Conservation (phyloP, 2,329 filamentous ascomycete genomes). For the Fusarium sublunatum region DNA sequence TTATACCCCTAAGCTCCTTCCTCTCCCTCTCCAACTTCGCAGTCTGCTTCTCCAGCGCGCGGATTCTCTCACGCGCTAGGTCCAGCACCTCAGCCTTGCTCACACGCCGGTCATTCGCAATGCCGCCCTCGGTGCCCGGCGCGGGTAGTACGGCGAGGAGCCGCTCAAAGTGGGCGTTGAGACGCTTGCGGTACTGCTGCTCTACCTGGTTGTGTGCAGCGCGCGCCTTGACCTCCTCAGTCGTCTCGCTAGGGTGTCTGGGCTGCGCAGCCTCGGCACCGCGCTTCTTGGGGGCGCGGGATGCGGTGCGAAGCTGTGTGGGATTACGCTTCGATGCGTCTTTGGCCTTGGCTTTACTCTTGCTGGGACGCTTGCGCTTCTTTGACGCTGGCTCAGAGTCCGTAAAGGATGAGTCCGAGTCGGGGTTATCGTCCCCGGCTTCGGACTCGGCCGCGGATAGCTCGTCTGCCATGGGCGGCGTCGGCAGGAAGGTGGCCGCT, state of each 20-base stretch:
- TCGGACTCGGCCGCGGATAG: conserved; percentile 35
- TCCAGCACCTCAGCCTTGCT: conserved; percentile 61
- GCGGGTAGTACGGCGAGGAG: conserved; percentile 55
- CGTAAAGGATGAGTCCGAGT: background rate
- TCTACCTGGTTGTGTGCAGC: conserved; percentile 59
- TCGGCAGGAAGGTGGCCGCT: conserved; percentile 39
- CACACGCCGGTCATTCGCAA: conserved; percentile 48
- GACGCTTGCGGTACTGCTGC: conserved; percentile 61
- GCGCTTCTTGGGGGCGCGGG: conserved; percentile 43
- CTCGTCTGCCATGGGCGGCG: conserved; percentile 43
- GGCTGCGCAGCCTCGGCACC: conserved; percentile 30
- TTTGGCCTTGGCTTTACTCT: conserved; percentile 9
- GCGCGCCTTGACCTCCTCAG: conserved; percentile 44
- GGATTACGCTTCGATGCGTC: conserved; percentile 29
- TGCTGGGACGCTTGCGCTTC: conserved; percentile 36
- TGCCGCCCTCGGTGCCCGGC: conserved; percentile 47
- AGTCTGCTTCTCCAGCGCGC: conserved; percentile 54
- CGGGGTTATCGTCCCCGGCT: conserved; percentile 34
- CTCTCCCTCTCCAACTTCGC: conserved; percentile 52
- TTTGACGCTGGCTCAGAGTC: conserved; percentile 18
- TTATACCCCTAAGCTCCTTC: conserved; percentile 45
- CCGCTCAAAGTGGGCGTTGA: conserved; percentile 59
- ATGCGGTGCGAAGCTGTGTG: conserved; percentile 44
- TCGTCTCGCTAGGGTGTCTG: conserved; percentile 39
- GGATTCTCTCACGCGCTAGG: conserved; percentile 57